These are phyloP conservation scores for Eucalyptus sideroxylon DNA, from an alignment of 345 rosid genomes.

Conservation along the genomic window DNA sequence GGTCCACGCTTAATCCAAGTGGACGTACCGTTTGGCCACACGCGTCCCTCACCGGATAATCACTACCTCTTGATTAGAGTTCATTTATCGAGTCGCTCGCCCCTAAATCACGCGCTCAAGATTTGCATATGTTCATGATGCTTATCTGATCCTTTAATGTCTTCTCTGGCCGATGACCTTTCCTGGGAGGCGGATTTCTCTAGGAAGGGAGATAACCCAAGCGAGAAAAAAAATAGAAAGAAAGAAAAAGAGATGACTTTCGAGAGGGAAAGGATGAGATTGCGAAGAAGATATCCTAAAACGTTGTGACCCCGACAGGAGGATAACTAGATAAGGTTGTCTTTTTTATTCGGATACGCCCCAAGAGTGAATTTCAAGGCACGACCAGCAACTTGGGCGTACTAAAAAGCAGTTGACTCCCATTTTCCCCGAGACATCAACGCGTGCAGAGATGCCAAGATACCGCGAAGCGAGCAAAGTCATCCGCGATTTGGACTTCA, in stretches of 20 bases:
- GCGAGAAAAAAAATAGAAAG: not conserved
- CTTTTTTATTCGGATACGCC: not conserved
- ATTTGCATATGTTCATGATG: not conserved
- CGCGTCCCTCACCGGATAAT: conserved; percentile 6
- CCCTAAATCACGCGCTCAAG: not conserved
- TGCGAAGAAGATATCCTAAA: conserved; percentile 1
- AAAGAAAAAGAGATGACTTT: not conserved
- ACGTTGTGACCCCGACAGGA: conserved; percentile 1
- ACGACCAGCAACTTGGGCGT: not conserved
- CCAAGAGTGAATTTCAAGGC: not conserved
- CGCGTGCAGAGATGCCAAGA: not conserved
- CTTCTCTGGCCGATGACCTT: not conserved
- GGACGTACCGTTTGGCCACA: not conserved
- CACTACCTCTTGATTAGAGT: not conserved
- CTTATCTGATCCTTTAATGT: not conserved
- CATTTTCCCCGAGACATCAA: not conserved
- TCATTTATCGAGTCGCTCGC: not conserved
- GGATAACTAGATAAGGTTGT: conserved; percentile 33
- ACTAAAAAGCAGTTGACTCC: not conserved
- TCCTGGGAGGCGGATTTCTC: not conserved
- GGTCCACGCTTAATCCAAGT: conserved; percentile 24
- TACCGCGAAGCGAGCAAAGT: not conserved
- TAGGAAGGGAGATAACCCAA: not conserved
- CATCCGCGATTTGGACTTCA: not conserved
- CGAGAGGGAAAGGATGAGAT: not conserved